Evolutionary conservation across 2,329 filamentous ascomycete genomes (phyloP).

Genomic region (Ceratocystiopsis minuta): DNA sequence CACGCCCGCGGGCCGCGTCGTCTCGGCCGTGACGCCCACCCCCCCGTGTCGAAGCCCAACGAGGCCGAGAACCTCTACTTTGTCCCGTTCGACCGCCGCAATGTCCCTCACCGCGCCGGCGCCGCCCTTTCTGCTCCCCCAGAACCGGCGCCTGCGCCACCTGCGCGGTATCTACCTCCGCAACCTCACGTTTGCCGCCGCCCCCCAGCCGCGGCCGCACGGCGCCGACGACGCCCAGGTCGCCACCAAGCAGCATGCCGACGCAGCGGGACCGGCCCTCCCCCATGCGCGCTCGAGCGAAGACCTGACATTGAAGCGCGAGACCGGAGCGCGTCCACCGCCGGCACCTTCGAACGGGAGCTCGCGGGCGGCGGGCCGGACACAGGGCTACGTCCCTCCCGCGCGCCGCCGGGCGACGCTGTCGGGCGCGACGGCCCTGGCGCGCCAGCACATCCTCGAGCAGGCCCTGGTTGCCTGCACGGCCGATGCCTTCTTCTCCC

Average conservation of each 20-base stretch:
- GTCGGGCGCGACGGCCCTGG: conserved; percentile 21
- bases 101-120: conserved; percentile 11
- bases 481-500: conserved; percentile 76
- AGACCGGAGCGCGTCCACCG: too few relatives aligned
- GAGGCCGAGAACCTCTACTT: too few relatives aligned
- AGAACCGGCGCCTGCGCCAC: conserved; percentile 81
- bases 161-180: conserved; percentile 73
- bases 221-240: conserved; percentile 66
- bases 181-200: conserved; percentile 51
- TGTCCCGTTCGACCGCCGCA: neutral
- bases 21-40: too few relatives aligned
- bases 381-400: too few relatives aligned
- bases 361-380: conserved; percentile 8
- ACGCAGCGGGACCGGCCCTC: conserved; percentile 23
- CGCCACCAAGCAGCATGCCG: conserved; percentile 45
- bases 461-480: conserved; percentile 51
- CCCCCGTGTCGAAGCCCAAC: too few relatives aligned
- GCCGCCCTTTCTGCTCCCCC: conserved; percentile 36
- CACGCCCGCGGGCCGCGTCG: too few relatives aligned
- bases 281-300: conserved; percentile 37
- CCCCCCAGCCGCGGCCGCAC: conserved; percentile 26
- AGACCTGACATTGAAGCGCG: conserved; percentile 16
- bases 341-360: conserved; percentile 7
- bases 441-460: conserved; percentile 59
- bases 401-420: conserved; percentile 29